Percentiles rank a stretch among this genome's conserved stretches.
Conservation (phyloP, 2,329 filamentous ascomycete genomes). For the Botryotinia narcissicola region DNA sequence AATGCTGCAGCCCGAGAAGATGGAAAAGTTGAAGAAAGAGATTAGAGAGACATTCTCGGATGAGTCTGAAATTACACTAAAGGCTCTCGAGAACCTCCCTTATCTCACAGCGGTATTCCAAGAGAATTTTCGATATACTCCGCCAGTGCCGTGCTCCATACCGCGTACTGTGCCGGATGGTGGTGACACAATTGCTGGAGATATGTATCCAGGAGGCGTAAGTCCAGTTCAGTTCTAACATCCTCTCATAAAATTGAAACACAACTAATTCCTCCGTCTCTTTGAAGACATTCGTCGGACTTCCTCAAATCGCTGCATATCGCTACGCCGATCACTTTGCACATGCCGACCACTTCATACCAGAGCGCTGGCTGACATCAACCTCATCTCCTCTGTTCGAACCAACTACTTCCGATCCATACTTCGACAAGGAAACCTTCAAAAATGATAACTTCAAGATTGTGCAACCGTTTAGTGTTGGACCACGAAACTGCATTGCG, state of each 20-base stretch:
- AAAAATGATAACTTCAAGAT: slow-evolving; percentile 12
- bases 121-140: slow-evolving; percentile 15
- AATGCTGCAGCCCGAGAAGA: slow-evolving; percentile 35
- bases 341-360: slow-evolving; percentile 19
- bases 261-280: neutral
- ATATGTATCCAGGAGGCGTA: slow-evolving; percentile 14
- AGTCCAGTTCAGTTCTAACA: neutral
- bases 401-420: neutral
- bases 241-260: neutral
- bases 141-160: slow-evolving; percentile 11
- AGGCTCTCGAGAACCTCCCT: neutral
- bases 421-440: slow-evolving; percentile 21
- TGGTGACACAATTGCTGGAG: slow-evolving; percentile 6
- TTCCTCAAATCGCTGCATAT: slow-evolving; percentile 5
- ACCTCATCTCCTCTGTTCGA: neutral
- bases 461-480: slow-evolving; percentile 19
- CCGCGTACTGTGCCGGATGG: neutral
- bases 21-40: slow-evolving; percentile 41
- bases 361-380: slow-evolving; percentile 37
- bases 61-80: slow-evolving; percentile 42
- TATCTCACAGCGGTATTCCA: slow-evolving; percentile 9
- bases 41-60: slow-evolving; percentile 41
- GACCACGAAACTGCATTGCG: slow-evolving; percentile 24
- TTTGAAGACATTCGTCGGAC: slow-evolving; percentile 19
- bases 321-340: slow-evolving; percentile 16